Conservation (phyloP, 192 early-diverging fungal species). For the Thamnidium elegans region DNA sequence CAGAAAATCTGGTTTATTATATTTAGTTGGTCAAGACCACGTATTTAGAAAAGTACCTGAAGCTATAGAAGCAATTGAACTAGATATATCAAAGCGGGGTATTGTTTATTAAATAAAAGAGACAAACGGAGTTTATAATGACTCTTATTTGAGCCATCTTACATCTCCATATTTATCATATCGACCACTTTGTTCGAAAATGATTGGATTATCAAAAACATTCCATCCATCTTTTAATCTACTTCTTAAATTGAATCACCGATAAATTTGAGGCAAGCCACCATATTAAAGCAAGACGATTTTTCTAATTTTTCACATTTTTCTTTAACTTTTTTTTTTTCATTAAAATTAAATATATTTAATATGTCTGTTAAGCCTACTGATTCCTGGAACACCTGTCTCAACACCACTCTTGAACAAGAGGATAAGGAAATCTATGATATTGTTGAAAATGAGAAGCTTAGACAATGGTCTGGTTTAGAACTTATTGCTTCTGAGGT, state of each 20-base stretch:
- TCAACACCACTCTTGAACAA: constrained; percentile 88
- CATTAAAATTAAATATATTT: neutral
- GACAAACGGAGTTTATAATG: constrained; percentile 1
- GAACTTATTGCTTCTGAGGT: constrained; percentile 99
- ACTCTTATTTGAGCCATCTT: constrained; percentile 4
- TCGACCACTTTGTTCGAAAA: neutral
- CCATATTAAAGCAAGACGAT: neutral
- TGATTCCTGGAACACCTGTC: constrained; percentile 64
- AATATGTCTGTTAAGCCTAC: constrained; percentile 34
- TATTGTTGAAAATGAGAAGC: constrained; percentile 96
- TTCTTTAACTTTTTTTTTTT: neutral
- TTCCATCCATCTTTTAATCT: constrained; percentile 18
- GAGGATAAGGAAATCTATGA: constrained; percentile 93
- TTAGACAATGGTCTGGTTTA: constrained; percentile 96
- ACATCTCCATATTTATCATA: neutral
- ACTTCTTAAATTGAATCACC: constrained; percentile 2
- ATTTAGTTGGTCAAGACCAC: constrained; percentile 59
- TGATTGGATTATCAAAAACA: constrained; percentile 10
- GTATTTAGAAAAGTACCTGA: constrained; percentile 65
- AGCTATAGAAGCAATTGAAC: constrained; percentile 33
- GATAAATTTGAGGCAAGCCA: constrained; percentile 9
- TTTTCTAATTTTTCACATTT: neutral
- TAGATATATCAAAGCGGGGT: constrained; percentile 18
- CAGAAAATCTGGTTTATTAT: constrained; percentile 64
- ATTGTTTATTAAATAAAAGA: neutral